These are phyloP conservation scores for Chaetomium fimeti DNA, from an alignment of 495 filamentous ascomycete species.

Conservation along the genomic window DNA sequence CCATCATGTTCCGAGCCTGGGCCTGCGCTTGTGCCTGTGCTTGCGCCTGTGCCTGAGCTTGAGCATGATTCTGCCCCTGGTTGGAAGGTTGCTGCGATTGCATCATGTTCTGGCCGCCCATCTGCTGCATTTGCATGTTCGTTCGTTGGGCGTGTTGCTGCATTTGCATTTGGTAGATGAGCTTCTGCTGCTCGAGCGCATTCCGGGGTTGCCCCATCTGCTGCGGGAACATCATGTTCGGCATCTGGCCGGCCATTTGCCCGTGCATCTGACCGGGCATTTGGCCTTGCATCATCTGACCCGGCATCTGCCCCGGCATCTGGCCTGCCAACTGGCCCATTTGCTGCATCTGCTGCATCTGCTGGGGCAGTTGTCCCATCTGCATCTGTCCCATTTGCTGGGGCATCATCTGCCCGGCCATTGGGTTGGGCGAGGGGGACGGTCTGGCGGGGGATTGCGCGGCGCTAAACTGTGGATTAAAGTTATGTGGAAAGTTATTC, in stretches of 20 bases:
- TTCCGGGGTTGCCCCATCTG: conserved; percentile 55
- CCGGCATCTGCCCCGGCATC: conserved; percentile 18
- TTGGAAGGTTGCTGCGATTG: conserved; percentile 18
- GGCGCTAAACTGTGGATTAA: conserved; percentile 56
- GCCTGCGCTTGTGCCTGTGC: conserved; percentile 20
- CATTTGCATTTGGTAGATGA: conserved; percentile 64
- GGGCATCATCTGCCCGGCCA: conserved; percentile 48
- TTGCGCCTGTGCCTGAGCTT: conserved; percentile 4
- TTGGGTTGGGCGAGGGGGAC: conserved; percentile 48
- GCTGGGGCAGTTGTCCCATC: conserved; percentile 26
- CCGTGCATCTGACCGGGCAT: conserved; percentile 25
- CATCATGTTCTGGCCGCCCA: conserved; percentile 46
- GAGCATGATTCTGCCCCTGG: conserved; percentile 18
- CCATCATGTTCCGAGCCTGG: conserved; percentile 48
- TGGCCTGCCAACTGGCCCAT: conserved; percentile 18
- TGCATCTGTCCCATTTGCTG: conserved; percentile 47
- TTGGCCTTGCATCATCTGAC: conserved; percentile 31
- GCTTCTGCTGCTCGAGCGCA: conserved; percentile 55
- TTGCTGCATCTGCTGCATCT: conserved; percentile 37
- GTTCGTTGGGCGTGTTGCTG: conserved; percentile 64
- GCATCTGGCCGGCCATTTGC: conserved; percentile 29
- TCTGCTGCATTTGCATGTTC: conserved; percentile 53
- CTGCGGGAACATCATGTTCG: conserved; percentile 46
- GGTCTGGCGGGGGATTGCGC: conserved; percentile 52
- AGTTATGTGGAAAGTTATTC: conserved; percentile 57